A percentile compares a stretch with the other conserved stretches of the same genome.
Conservation (phyloP, 345 rosid species). For the Lepidium aucheri region DNA sequence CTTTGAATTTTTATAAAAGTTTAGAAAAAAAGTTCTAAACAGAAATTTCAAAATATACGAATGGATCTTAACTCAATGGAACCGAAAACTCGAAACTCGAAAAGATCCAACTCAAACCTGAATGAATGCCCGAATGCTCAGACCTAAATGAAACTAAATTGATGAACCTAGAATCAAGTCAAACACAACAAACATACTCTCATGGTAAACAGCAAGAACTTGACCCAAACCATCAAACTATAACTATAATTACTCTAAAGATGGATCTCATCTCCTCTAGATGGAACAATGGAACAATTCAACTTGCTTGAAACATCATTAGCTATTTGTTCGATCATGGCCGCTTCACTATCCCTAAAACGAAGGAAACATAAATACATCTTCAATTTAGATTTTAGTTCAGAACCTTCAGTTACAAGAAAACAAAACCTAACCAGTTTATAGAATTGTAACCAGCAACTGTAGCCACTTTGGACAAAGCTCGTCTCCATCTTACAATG, state of each 20-base stretch:
- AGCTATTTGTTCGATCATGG: constrained; percentile 6
- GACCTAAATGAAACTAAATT: neutral
- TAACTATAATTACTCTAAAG: neutral
- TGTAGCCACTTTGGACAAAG: too few species aligned
- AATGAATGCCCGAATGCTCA: too few species aligned
- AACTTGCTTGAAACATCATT: constrained; percentile 1
- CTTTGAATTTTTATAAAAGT: too few species aligned
- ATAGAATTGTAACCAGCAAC: too few species aligned
- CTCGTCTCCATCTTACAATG: too few species aligned
- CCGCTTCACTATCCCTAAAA: neutral
- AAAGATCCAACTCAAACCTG: too few species aligned
- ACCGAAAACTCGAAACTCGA: too few species aligned
- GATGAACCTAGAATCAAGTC: neutral
- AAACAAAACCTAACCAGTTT: too few species aligned
- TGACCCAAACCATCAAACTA: neutral
- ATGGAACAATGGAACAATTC: neutral
- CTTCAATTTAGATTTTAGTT: neutral
- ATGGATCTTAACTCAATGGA: too few species aligned
- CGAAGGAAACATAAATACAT: neutral
- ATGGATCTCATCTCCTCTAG: constrained; percentile 5
- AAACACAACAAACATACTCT: neutral
- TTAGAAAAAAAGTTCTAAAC: too few species aligned
- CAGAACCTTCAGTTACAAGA: too few species aligned
- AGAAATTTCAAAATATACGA: too few species aligned
- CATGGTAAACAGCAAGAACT: neutral